phyloP scores from a whole-genome alignment of 2,329 filamentous ascomycete species.

The Thielaviopsis ethacetica region DNA sequence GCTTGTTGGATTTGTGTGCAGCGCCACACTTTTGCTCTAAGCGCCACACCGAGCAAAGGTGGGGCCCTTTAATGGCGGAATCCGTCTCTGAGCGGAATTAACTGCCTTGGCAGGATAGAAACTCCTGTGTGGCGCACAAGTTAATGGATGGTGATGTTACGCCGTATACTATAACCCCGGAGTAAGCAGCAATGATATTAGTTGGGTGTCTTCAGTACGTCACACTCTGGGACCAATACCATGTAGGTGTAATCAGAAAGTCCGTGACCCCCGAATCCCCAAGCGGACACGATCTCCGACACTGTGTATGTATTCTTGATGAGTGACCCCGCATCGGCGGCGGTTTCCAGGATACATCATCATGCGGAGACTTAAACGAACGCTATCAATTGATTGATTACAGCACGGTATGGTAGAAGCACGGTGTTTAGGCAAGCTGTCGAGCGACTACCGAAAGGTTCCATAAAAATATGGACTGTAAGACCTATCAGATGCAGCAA shows the following conservation, averaged over 20 bases:
- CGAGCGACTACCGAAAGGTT: not conserved
- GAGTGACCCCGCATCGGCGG: not conserved
- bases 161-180: no score
- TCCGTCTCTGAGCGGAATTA: not conserved
- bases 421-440: not conserved
- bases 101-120: not conserved
- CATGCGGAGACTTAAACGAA: not conserved
- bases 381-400: not conserved
- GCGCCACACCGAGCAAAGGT: constrained; percentile 1
- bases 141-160: no score
- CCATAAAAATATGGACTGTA: not conserved
- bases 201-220: no score
- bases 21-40: not conserved
- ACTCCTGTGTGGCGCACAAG: no score
- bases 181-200: no score
- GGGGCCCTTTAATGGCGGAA: not conserved
- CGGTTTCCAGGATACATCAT: not conserved
- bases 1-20: constrained; percentile 3
- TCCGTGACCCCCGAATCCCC: not conserved
- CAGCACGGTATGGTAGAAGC: no score
- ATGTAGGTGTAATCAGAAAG: not conserved
- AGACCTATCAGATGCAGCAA: not conserved
- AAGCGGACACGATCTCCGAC: not conserved
- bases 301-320: no score
- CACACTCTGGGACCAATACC: not conserved